phyloP scores from a whole-genome alignment of 2,329 filamentous ascomycete genomes.

The Chrysoporthe puriensis region DNA sequence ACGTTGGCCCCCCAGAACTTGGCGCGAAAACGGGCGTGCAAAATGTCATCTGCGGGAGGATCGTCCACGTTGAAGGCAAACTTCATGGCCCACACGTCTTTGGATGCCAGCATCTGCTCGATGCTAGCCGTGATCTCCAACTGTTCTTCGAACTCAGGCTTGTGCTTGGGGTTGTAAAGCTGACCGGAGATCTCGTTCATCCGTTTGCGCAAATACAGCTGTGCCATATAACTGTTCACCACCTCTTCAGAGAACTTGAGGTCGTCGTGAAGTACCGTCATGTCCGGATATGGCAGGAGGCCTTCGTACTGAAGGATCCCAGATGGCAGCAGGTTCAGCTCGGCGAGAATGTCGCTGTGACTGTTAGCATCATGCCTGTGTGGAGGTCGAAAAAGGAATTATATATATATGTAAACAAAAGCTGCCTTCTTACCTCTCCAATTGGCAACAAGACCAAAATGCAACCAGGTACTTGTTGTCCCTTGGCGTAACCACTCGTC shows the following conservation, averaged over 20 bases:
- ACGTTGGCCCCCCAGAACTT: constrained; percentile 95
- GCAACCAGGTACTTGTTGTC: constrained; percentile 74
- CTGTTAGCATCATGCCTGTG: constrained; percentile 26
- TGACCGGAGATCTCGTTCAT: constrained; percentile 65
- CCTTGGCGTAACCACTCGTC: constrained; percentile 40
- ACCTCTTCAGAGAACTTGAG: constrained; percentile 53
- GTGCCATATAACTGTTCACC: constrained; percentile 63
- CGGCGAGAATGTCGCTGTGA: constrained; percentile 83
- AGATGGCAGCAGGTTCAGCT: constrained; percentile 69
- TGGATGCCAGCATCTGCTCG: constrained; percentile 27
- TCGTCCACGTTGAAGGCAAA: constrained; percentile 69
- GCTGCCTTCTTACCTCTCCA: constrained; percentile 71
- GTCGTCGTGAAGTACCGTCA: constrained; percentile 46
- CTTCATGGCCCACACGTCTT: constrained; percentile 51
- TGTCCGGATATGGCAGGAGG: constrained; percentile 69
- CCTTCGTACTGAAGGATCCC: constrained; percentile 65
- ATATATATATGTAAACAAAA: no score
- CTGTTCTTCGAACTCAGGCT: constrained; percentile 11
- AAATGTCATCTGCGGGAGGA: constrained; percentile 73
- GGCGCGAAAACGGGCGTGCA: constrained; percentile 80
- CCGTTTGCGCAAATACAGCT: constrained; percentile 66
- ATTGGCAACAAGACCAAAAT: constrained; percentile 91
- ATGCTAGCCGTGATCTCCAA: constrained; percentile 47
- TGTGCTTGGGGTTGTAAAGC: constrained; percentile 53
- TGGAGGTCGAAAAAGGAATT: neutral